Evolutionary conservation across 441 rosid species (phyloP).

Genomic region (Aquilaria agallochum): DNA sequence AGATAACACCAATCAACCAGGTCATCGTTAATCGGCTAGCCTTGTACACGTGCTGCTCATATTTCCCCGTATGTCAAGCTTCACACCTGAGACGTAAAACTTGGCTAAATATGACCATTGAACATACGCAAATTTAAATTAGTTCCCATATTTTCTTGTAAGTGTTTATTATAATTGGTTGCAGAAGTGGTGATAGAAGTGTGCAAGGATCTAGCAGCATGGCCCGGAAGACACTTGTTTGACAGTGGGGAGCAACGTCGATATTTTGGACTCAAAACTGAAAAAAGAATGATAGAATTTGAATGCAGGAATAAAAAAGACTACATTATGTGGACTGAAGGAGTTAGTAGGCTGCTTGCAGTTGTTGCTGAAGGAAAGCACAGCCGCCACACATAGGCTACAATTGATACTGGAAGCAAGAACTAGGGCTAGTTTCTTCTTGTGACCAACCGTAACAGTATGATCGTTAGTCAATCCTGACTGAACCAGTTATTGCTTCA

Average conservation of each 20-base stretch:
- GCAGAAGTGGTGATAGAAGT: conserved; percentile 74
- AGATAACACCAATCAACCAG: no score
- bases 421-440: background rate
- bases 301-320: conserved; percentile 81
- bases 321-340: conserved; percentile 72
- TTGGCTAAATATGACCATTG: background rate
- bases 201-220: conserved; percentile 66
- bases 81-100: no score
- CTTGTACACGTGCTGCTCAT: background rate
- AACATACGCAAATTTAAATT: background rate
- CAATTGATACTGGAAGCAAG: background rate
- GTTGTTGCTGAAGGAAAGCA: conserved; percentile 52
- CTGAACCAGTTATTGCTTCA: no score
- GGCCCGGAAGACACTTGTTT: conserved; percentile 83
- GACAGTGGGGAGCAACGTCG: conserved; percentile 58
- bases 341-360: conserved; percentile 61
- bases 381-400: conserved; percentile 3
- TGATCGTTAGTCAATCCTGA: no score
- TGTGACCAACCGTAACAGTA: background rate
- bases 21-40: background rate
- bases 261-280: conserved; percentile 76
- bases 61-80: background rate
- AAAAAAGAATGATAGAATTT: conserved; percentile 57
- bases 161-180: background rate
- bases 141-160: background rate